Conservation (phyloP, 257 asterid species). For the Leptodermis oblonga region DNA sequence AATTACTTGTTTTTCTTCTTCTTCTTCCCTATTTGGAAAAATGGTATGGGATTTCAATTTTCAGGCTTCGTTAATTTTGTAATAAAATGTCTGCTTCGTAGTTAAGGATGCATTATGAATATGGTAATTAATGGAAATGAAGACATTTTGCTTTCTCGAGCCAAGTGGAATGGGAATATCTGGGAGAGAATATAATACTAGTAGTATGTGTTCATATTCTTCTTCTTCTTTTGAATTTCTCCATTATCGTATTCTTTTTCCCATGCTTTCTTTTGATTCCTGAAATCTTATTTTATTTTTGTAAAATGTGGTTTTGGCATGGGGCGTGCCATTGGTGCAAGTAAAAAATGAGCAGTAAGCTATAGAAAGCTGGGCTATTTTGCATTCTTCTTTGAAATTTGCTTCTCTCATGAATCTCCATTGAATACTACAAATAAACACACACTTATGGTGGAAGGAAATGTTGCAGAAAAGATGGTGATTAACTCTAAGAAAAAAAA, state of each 20-base stretch:
- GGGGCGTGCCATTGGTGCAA: background rate
- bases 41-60: background rate
- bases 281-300: no score
- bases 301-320: conserved; percentile 22
- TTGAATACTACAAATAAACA: no score
- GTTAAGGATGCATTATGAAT: no score
- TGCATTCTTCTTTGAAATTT: background rate
- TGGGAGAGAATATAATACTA: no score
- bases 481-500: no score
- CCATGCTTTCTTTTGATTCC: conserved; percentile 24
- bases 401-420: no score
- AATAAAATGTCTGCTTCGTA: background rate
- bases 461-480: no score
- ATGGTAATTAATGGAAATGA: no score
- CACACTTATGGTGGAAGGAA: no score
- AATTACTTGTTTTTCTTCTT: background rate
- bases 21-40: background rate
- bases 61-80: background rate
- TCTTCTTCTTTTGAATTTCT: background rate
- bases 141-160: conserved; percentile 5
- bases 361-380: background rate
- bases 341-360: background rate
- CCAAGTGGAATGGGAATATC: conserved; percentile 13
- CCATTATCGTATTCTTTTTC: conserved; percentile 13
- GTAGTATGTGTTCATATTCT: background rate